phyloP scores from a whole-genome alignment of 495 filamentous ascomycete species.

The Cercophora scortea region DNA sequence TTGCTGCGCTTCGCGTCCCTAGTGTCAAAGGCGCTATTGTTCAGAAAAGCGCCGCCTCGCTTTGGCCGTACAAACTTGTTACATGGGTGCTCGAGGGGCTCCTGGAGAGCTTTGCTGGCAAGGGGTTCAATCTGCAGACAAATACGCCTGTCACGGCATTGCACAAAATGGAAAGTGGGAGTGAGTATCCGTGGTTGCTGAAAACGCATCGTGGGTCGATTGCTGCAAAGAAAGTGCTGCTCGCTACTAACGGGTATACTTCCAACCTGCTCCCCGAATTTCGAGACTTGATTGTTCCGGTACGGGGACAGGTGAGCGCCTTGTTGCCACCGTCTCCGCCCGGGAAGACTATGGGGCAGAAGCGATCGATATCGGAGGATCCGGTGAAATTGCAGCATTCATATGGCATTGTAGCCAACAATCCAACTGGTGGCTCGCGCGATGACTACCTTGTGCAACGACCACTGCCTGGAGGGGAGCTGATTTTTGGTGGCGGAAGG shows the following conservation, averaged over 20 bases:
- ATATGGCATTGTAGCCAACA: constrained; percentile 52
- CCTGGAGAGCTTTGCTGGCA: constrained; percentile 18
- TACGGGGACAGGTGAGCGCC: constrained; percentile 65
- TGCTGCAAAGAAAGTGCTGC: constrained; percentile 50
- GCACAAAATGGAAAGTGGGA: constrained; percentile 1
- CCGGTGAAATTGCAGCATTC: constrained; percentile 33
- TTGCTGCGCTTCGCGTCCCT: constrained; percentile 29
- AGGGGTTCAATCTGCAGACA: constrained; percentile 62
- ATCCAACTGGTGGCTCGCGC: constrained; percentile 1
- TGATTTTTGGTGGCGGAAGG: constrained; percentile 37
- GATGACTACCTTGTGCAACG: constrained; percentile 76
- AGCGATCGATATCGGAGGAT: background rate
- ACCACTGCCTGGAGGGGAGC: constrained; percentile 47
- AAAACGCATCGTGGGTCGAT: constrained; percentile 56
- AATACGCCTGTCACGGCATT: constrained; percentile 56
- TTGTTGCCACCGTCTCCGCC: constrained; percentile 43
- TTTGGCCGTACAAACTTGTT: constrained; percentile 81
- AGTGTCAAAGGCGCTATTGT: constrained; percentile 39
- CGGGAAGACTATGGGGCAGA: constrained; percentile 1
- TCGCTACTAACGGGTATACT: constrained; percentile 76
- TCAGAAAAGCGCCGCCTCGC: constrained; percentile 36
- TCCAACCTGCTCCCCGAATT: constrained; percentile 63
- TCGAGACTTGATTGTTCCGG: constrained; percentile 64
- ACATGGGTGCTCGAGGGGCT: constrained; percentile 54
- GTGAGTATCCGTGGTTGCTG: constrained; percentile 40